phyloP scores from a whole-genome alignment of 495 filamentous ascomycete genomes.

The Daldinia childiae region DNA sequence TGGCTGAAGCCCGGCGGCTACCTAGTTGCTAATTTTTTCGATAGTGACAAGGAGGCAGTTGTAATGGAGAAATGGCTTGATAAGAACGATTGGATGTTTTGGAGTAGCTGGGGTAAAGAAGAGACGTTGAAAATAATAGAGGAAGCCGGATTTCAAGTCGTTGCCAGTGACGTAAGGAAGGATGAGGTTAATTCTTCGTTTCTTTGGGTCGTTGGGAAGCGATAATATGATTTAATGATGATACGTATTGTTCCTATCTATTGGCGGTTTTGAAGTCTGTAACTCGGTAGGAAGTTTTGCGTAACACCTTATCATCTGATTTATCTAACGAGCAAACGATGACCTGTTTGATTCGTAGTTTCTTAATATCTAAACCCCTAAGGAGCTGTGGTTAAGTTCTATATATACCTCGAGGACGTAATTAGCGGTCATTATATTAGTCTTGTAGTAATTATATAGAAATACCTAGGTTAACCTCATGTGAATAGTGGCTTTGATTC shows the following conservation, averaged over 20 bases:
- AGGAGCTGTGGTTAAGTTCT: no score
- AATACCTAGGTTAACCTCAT: no score
- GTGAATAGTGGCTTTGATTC: no score
- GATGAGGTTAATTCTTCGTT: not conserved
- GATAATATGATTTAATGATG: not conserved
- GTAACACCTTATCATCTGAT: no score
- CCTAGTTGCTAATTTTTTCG: conserved; percentile 45
- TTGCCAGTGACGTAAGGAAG: not conserved
- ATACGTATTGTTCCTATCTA: not conserved
- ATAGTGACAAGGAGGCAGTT: conserved; percentile 27
- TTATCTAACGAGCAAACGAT: no score
- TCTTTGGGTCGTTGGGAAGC: not conserved
- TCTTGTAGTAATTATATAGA: no score
- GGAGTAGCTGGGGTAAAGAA: not conserved
- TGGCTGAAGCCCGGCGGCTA: conserved; percentile 44
- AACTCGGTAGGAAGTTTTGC: no score
- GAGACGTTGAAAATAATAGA: not conserved
- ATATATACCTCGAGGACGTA: no score
- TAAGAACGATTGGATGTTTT: not conserved
- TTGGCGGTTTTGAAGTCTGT: not conserved
- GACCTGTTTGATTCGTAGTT: no score
- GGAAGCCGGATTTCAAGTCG: not conserved
- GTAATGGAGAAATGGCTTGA: conserved; percentile 23
- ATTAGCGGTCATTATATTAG: no score
- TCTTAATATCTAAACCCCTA: no score